Conservation (phyloP, 768 basidiomycete species). For the Gymnopilus junonius region DNA sequence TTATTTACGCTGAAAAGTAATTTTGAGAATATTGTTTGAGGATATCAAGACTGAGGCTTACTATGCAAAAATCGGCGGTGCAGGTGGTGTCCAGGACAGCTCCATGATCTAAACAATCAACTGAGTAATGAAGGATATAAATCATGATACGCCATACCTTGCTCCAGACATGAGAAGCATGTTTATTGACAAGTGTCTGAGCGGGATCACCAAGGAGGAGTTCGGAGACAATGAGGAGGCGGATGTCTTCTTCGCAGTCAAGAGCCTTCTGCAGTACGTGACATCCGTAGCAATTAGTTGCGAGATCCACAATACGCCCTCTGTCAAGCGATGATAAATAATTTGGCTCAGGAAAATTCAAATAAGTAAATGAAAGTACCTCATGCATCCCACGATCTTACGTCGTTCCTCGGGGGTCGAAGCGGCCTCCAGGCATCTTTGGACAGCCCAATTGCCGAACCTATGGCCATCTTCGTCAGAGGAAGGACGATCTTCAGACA, state of each 20-base stretch:
- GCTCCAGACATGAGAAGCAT: conserved; percentile 92
- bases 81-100: conserved; percentile 83
- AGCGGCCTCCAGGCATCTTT: conserved; percentile 83
- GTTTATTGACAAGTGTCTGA: conserved; percentile 86
- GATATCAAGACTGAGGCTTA: conserved; percentile 38
- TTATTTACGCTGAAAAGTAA: conserved; percentile 72
- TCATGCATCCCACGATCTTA: conserved; percentile 88
- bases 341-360: neutral
- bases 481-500: conserved; percentile 1
- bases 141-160: conserved; percentile 53
- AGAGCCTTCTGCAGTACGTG: conserved; percentile 90
- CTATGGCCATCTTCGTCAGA: conserved; percentile 37
- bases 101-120: conserved; percentile 78
- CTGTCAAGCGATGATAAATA: conserved; percentile 36
- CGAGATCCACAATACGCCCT: conserved; percentile 83
- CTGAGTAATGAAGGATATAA: conserved; percentile 8
- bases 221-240: conserved; percentile 83
- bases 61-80: conserved; percentile 89
- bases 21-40: neutral
- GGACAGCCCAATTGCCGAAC: conserved; percentile 94
- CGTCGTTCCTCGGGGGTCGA: conserved; percentile 73
- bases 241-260: conserved; percentile 88
- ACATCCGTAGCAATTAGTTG: conserved; percentile 89
- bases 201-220: conserved; percentile 84
- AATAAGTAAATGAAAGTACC: conserved; percentile 43